Percentiles rank a stretch among this genome's conserved stretches.
These are phyloP conservation scores for Neoconidiobolus thromboides DNA, from an alignment of 371 early-diverging fungal genomes.

Conservation along the genomic window DNA sequence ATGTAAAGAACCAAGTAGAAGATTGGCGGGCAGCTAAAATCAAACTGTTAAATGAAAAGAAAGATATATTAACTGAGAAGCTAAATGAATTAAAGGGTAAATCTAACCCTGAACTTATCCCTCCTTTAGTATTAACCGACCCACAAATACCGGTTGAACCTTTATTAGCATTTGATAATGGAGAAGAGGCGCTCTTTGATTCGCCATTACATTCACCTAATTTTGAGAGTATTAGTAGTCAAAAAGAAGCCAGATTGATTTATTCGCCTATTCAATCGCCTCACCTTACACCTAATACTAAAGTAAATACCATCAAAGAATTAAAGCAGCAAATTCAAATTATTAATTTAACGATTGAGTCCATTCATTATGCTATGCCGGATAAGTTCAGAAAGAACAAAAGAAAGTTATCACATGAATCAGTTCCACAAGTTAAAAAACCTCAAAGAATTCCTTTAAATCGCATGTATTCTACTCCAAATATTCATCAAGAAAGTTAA, in stretches of 20 bases:
- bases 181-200: no score
- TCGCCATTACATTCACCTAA: neutral
- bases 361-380: neutral
- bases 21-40: constrained; percentile 5
- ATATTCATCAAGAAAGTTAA: no score
- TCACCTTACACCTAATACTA: neutral
- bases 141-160: neutral
- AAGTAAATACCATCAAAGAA: neutral
- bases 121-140: neutral
- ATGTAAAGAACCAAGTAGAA: constrained; percentile 5
- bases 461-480: no score
- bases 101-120: neutral
- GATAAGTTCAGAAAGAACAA: neutral
- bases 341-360: neutral
- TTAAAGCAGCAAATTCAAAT: neutral
- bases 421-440: no score
- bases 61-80: neutral
- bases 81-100: neutral
- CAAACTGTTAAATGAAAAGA: neutral
- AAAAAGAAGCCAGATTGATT: no score
- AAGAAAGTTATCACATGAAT: no score
- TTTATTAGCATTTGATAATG: neutral
- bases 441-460: no score
- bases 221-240: no score
- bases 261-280: neutral